phyloP scores from a whole-genome alignment of 2,329 filamentous ascomycete genomes.

The Botrytis aclada region DNA sequence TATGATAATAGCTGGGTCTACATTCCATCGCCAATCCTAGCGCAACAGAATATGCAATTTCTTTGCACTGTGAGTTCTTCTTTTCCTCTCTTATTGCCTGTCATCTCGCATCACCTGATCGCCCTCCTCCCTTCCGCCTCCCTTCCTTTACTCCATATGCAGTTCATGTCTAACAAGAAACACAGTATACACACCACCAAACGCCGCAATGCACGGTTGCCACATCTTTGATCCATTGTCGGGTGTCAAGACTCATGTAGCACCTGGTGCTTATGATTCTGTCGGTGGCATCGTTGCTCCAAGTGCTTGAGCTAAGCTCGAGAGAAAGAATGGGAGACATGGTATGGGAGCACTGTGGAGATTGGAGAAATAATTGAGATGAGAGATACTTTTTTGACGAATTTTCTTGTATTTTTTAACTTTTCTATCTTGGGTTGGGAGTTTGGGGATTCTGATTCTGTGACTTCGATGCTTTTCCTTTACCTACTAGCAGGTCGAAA shows the following conservation, averaged over 20 bases:
- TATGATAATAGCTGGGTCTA: conserved; percentile 58
- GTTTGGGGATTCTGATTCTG: neutral
- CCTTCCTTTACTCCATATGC: neutral
- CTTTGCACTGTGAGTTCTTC: conserved; percentile 58
- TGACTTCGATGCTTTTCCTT: neutral
- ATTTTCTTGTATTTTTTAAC: neutral
- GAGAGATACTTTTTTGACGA: conserved; percentile 6
- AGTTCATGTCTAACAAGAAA: neutral
- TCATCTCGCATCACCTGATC: too few relatives aligned
- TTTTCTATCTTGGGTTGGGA: neutral
- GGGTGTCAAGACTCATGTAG: conserved; percentile 68
- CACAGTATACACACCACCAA: conserved; percentile 80
- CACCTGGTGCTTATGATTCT: conserved; percentile 71
- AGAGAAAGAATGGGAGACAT: neutral
- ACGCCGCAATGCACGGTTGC: conserved; percentile 79
- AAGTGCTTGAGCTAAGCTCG: neutral
- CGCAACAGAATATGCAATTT: conserved; percentile 71
- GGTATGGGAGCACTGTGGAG: neutral
- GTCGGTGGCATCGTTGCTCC: conserved; percentile 30
- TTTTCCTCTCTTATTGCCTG: neutral
- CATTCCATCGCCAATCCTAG: conserved; percentile 79
- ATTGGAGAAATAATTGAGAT: neutral
- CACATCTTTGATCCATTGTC: conserved; percentile 75
- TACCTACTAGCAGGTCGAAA: neutral
- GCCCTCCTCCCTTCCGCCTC: neutral